Percentiles rank a stretch among this genome's conserved stretches.
phyloP scores from a whole-genome alignment of 345 rosid genomes.

The Linum lewisii region DNA sequence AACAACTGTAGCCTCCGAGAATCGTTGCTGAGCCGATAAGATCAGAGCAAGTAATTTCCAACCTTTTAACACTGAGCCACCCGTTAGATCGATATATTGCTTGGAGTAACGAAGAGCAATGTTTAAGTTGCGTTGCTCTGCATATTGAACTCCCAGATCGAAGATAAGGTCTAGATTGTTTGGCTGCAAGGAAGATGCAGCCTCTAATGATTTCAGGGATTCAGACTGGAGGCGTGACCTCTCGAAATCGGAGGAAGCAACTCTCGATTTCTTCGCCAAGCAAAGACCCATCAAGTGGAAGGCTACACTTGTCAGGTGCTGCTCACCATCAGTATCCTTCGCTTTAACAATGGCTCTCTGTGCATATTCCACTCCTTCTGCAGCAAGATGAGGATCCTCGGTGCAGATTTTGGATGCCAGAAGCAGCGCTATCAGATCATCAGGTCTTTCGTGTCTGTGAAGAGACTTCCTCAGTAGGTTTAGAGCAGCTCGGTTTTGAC shows the following conservation, averaged over 20 bases:
- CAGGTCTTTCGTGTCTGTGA: conserved; percentile 65
- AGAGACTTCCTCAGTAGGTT: conserved; percentile 77
- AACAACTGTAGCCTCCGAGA: conserved; percentile 80
- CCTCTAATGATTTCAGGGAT: conserved; percentile 65
- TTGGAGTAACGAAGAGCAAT: conserved; percentile 68
- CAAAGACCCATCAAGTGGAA: conserved; percentile 73
- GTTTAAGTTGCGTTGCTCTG: conserved; percentile 72
- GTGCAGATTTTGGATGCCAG: conserved; percentile 84
- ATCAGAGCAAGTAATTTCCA: conserved; percentile 82
- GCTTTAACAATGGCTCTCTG: conserved; percentile 53
- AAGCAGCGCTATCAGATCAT: conserved; percentile 57
- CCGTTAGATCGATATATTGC: conserved; percentile 63
- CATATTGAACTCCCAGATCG: conserved; percentile 73
- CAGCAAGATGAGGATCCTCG: conserved; percentile 58
- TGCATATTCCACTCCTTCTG: conserved; percentile 74
- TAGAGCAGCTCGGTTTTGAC: conserved; percentile 48
- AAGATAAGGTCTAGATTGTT: conserved; percentile 65
- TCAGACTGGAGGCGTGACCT: conserved; percentile 73
- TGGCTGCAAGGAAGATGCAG: conserved; percentile 53
- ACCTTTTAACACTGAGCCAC: conserved; percentile 75
- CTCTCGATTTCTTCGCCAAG: conserved; percentile 67
- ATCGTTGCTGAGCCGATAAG: conserved; percentile 80
- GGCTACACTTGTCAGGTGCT: conserved; percentile 70
- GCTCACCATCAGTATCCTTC: conserved; percentile 24
- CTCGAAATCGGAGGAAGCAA: conserved; percentile 70